Percentiles rank a stretch among this genome's conserved stretches.
Conservation (phyloP, 1,139 yeast species). For the Debaryomyces fabryi region DNA sequence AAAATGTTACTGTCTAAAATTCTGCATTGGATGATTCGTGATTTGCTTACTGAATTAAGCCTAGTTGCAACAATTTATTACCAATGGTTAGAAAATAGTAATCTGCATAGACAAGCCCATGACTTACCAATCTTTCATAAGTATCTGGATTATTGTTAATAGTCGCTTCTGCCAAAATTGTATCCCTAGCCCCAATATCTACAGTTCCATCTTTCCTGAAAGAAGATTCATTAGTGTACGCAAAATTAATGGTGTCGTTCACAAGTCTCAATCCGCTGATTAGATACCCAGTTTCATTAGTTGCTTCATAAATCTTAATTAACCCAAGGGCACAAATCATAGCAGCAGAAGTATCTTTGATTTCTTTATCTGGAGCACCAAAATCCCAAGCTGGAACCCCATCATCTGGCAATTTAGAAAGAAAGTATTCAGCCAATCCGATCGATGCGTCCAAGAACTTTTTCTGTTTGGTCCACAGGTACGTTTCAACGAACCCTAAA, state of each 20-base stretch:
- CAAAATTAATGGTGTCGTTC: constrained; percentile 9
- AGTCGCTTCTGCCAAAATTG: constrained; percentile 24
- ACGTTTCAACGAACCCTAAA: constrained; percentile 25
- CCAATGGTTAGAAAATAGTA: constrained; percentile 26
- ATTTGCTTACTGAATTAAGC: not conserved
- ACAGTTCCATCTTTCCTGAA: constrained; percentile 15
- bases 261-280: constrained; percentile 13
- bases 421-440: constrained; percentile 21
- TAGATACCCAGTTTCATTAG: constrained; percentile 15
- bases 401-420: constrained; percentile 21
- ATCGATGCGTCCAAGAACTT: constrained; percentile 26
- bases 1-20: no score
- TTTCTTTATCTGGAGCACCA: constrained; percentile 25
- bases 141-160: constrained; percentile 25
- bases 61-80: constrained; percentile 24
- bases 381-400: constrained; percentile 33
- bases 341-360: constrained; percentile 28
- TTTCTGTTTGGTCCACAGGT: constrained; percentile 22
- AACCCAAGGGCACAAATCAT: constrained; percentile 27
- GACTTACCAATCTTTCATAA: constrained; percentile 15
- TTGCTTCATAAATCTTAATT: constrained; percentile 20
- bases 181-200: constrained; percentile 20
- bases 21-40: not conserved
- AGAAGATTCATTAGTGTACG: constrained; percentile 11
- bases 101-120: constrained; percentile 29